phyloP scores from a whole-genome alignment of 176 grass and related monocot genomes.

The Elymus sibiricus region DNA sequence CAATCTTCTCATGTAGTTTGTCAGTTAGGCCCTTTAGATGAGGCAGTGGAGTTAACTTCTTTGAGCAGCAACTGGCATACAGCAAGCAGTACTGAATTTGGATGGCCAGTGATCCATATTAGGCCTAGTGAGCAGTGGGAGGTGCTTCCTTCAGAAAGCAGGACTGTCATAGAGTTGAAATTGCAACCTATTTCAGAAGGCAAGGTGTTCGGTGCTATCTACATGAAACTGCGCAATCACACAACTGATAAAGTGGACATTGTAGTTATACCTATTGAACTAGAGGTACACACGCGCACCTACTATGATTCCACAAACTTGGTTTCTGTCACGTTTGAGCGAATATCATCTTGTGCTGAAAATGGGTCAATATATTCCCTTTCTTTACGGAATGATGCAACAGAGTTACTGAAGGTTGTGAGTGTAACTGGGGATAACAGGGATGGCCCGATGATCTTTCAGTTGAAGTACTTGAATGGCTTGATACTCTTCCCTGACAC shows the following conservation, averaged over 20 bases:
- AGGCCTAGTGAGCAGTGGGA: constrained; percentile 73
- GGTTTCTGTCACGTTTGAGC: constrained; percentile 61
- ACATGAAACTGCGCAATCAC: constrained; percentile 61
- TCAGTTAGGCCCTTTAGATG: constrained; percentile 32
- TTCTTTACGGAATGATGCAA: constrained; percentile 66
- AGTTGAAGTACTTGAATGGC: constrained; percentile 62
- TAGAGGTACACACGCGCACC: constrained; percentile 56
- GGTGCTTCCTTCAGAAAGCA: constrained; percentile 50
- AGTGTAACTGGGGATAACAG: constrained; percentile 49
- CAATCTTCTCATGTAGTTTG: constrained; percentile 78
- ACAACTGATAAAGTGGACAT: constrained; percentile 37
- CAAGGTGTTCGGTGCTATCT: constrained; percentile 78
- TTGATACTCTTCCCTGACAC: constrained; percentile 71
- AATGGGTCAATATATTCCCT: constrained; percentile 60
- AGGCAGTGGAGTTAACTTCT: constrained; percentile 35
- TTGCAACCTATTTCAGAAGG: constrained; percentile 62
- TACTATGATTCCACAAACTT: constrained; percentile 47
- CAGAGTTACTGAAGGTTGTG: constrained; percentile 45
- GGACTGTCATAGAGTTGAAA: constrained; percentile 54
- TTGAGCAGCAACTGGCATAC: constrained; percentile 59
- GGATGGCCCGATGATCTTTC: constrained; percentile 51
- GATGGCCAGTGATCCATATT: constrained; percentile 53
- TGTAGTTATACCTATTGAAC: constrained; percentile 76
- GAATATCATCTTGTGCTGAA: constrained; percentile 43
- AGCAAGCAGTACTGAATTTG: constrained; percentile 36